phyloP scores from a whole-genome alignment of 176 grass and related monocot species.

The Phyllostachys edulis region DNA sequence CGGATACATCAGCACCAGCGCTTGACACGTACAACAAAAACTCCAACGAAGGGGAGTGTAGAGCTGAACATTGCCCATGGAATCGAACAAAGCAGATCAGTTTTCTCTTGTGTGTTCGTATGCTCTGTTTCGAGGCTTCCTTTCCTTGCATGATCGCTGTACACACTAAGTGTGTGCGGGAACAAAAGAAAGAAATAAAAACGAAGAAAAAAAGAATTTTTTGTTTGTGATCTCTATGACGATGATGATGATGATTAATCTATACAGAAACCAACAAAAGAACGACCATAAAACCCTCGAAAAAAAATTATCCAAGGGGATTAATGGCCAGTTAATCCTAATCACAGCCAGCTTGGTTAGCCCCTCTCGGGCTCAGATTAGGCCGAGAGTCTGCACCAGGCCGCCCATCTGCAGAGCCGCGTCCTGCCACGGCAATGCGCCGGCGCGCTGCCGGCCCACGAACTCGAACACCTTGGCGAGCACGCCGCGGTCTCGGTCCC shows the following conservation, averaged over 20 bases:
- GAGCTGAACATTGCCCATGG: not conserved
- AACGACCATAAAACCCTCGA: not conserved
- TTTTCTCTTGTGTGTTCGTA: not conserved
- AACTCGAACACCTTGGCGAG: slow-evolving; percentile 44
- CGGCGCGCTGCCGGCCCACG: slow-evolving; percentile 14
- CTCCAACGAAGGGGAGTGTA: not conserved
- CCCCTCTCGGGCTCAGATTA: slow-evolving; percentile 15
- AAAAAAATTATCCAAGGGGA: slow-evolving; percentile 18
- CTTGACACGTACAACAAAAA: not conserved
- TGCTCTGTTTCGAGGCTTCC: slow-evolving; percentile 3
- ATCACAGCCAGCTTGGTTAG: not conserved
- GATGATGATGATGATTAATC: slow-evolving; percentile 1
- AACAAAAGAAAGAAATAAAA: not conserved
- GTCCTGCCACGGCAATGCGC: slow-evolving; percentile 57
- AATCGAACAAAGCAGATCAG: not conserved
- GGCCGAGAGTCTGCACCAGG: slow-evolving; percentile 71
- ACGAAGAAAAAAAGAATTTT: not conserved
- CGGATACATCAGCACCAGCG: not conserved
- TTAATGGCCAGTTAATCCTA: slow-evolving; percentile 25
- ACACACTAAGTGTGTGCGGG: not conserved
- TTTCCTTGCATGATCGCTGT: not conserved
- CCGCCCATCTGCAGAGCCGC: slow-evolving; percentile 66
- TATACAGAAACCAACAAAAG: slow-evolving; percentile 24
- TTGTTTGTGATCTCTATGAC: not conserved
- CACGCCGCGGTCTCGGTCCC: not conserved